Conservation (phyloP, 2,329 filamentous ascomycete genomes). For the Aspergillus fumigatiaffinis region DNA sequence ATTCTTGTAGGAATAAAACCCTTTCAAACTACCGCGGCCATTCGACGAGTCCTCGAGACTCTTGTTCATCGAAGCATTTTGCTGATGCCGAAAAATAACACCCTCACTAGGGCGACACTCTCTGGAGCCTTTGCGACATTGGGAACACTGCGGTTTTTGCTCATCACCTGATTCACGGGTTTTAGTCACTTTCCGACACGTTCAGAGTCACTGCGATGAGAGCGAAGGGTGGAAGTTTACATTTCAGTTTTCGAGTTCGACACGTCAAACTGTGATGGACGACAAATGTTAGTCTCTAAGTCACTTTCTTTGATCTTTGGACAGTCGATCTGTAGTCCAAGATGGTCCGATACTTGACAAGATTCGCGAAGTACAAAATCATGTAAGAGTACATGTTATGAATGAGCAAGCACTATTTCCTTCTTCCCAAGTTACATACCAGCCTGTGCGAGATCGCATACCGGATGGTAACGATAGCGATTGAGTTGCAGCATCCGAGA, state of each 20-base stretch:
- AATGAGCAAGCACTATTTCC: not conserved
- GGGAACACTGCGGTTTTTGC: constrained; percentile 56
- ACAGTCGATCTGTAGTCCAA: not conserved
- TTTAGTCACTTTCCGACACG: constrained; percentile 5
- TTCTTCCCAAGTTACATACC: constrained; percentile 26
- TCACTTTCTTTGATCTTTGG: not conserved
- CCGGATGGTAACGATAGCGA: constrained; percentile 23
- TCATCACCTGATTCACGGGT: constrained; percentile 44
- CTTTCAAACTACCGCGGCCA: constrained; percentile 48
- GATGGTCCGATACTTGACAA: not conserved
- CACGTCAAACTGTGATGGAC: constrained; percentile 47
- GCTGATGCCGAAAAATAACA: constrained; percentile 64
- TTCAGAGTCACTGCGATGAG: not conserved
- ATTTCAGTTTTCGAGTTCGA: constrained; percentile 61
- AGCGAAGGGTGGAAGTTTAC: constrained; percentile 26
- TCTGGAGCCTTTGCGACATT: constrained; percentile 58
- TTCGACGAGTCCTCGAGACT: constrained; percentile 36
- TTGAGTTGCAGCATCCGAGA: constrained; percentile 25
- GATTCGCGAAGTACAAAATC: not conserved
- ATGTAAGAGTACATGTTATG: not conserved
- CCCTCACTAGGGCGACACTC: constrained; percentile 60
- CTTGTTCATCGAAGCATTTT: constrained; percentile 66
- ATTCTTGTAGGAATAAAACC: constrained; percentile 64
- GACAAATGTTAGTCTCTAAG: not conserved
- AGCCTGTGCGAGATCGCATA: constrained; percentile 44